These are phyloP conservation scores for Beauveria caledonica DNA, from an alignment of 2,329 filamentous ascomycete species.

Conservation along the genomic window DNA sequence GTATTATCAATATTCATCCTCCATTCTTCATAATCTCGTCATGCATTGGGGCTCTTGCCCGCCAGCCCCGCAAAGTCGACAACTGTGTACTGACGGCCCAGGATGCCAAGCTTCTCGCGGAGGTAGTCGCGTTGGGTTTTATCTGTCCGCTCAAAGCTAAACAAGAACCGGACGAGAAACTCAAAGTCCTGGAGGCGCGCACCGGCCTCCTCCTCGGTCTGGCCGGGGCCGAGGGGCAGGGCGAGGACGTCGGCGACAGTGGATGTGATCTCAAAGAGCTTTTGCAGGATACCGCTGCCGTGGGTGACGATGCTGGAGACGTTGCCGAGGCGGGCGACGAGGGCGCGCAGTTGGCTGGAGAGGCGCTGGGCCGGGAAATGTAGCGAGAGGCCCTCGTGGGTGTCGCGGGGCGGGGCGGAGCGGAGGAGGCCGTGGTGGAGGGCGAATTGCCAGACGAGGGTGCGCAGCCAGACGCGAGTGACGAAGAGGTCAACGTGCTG, in stretches of 20 bases:
- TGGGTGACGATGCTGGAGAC: conserved; percentile 42
- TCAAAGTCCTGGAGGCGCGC: conserved; percentile 45
- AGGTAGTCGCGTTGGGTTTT: conserved; percentile 34
- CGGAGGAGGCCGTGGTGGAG: conserved; percentile 30
- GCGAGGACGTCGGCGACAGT: conserved; percentile 52
- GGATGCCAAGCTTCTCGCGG: conserved; percentile 29
- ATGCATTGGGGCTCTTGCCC: conserved; percentile 16
- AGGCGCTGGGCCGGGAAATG: conserved; percentile 32
- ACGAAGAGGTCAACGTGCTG: conserved; percentile 33
- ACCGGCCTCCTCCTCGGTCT: conserved; percentile 33
- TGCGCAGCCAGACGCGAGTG: conserved; percentile 33
- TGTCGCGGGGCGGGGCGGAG: conserved; percentile 23
- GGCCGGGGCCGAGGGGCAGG: conserved; percentile 33
- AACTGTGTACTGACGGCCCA: conserved; percentile 24
- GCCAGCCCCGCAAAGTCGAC: conserved; percentile 21
- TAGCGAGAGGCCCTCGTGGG: conserved; percentile 30
- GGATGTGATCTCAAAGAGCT: conserved; percentile 52
- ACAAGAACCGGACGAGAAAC: conserved; percentile 42
- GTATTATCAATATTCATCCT: background rate
- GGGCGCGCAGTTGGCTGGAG: conserved; percentile 29
- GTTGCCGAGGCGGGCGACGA: conserved; percentile 28
- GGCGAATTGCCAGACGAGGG: conserved; percentile 33
- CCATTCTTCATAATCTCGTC: background rate
- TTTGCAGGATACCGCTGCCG: conserved; percentile 48
- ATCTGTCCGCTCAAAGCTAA: conserved; percentile 40